Evolutionary conservation across 2,329 filamentous ascomycete genomes (phyloP), one percentile per base, ranked within the genome.

Genomic region (Aciculosporium take): DNA sequence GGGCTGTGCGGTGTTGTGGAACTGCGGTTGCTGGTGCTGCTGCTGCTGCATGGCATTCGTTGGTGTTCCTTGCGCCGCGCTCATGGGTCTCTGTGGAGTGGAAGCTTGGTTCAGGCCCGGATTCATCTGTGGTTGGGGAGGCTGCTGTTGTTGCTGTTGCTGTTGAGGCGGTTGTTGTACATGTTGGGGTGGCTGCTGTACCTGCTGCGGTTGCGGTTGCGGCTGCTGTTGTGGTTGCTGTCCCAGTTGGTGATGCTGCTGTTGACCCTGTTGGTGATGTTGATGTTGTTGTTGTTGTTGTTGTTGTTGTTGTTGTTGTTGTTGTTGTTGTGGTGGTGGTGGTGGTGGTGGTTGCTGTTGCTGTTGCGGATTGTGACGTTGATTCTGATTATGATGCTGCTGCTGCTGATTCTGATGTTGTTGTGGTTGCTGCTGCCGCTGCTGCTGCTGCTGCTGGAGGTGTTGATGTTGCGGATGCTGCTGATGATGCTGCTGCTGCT

Each of bases 1-100:
- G n/a, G 56, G 52, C 17, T 63, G 61, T 9, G 58, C 57, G 8
- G 60, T 56, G 24, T 54, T 51, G 46, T 56, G 51, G 47, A 61
- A 61, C 28, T 59, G 59, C 10, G 46, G 37, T 49, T 56, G 41
- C 45, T 41, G 42, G 23, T 40, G 44, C n/a, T 43, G 38, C 45
- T 41, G 42, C 27, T 40, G 44, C n/a, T 43, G 38, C 34, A 45
- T 45, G n/a, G 24, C 12, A 32, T 45, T 42, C 15, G 43, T 48
- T 45, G 58, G 45, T 6, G 52, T 51, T 27, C 47, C 50, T 42
- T 54, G 53, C 5, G 45, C 50, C 9, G 45, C 47, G 27, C 51
- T 53, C 8, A 48, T 40, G 28, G 50, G 47, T 37, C 53, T 50
- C 45, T 51, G 52, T 20, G 50, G 50, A 5, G 50, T 51, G 9